These are phyloP conservation scores for Panicum virgatum DNA, from an alignment of 202 grass and related monocot genomes.

Conservation along the genomic window DNA sequence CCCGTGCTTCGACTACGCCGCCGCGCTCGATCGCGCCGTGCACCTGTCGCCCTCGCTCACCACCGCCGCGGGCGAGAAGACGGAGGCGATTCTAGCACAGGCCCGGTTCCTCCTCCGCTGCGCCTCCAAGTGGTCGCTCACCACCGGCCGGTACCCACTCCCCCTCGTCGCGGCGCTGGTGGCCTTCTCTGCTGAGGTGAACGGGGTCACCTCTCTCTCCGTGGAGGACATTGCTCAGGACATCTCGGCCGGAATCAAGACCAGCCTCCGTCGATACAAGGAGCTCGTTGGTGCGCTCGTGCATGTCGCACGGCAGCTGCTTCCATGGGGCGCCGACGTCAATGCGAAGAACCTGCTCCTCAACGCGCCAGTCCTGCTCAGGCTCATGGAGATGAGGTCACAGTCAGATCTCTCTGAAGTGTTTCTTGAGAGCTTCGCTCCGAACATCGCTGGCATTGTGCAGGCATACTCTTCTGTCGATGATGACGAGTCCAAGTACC, in stretches of 20 bases:
- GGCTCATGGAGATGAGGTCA: constrained; percentile 74
- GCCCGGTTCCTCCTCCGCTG: constrained; percentile 73
- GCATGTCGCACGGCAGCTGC: constrained; percentile 52
- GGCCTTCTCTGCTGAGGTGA: constrained; percentile 57
- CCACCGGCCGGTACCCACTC: constrained; percentile 67
- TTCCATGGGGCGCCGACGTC: constrained; percentile 82
- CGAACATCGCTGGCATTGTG: constrained; percentile 48
- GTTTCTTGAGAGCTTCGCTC: constrained; percentile 51
- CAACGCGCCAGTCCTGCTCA: constrained; percentile 64
- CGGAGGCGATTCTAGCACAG: constrained; percentile 59
- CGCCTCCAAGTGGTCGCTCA: constrained; percentile 86
- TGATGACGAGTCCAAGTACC: constrained; percentile 61
- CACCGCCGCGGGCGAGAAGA: constrained; percentile 30
- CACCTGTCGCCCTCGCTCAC: constrained; percentile 28
- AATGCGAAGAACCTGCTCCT: constrained; percentile 65
- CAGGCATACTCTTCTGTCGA: constrained; percentile 33
- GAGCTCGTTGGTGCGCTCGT: constrained; percentile 66
- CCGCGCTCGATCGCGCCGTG: constrained; percentile 56
- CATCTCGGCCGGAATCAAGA: constrained; percentile 50
- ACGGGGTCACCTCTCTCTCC: constrained; percentile 43
- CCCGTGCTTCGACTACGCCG: constrained; percentile 56
- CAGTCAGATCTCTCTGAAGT: constrained; percentile 38
- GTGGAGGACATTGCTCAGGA: constrained; percentile 65
- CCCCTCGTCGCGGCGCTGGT: constrained; percentile 65
- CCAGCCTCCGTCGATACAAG: constrained; percentile 58